Conservation (phyloP, 768 basidiomycete genomes). For the Chalciporus sphaerocephalus region DNA sequence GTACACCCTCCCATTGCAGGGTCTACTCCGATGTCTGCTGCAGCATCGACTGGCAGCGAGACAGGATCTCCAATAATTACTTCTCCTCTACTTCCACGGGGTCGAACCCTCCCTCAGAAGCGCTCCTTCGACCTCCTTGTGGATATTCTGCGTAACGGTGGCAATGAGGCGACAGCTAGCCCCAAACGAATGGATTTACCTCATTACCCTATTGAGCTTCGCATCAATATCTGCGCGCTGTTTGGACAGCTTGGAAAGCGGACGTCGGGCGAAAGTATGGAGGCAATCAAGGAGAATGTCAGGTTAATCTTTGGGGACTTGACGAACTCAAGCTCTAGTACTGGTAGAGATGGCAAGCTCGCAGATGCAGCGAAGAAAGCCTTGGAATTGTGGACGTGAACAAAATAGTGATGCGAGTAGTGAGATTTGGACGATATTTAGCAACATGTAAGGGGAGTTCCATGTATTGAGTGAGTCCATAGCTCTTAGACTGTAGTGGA, state of each 20-base stretch:
- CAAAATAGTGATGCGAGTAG: not conserved
- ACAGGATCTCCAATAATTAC: conserved; percentile 45
- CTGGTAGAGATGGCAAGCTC: conserved; percentile 34
- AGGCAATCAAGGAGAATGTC: conserved; percentile 47
- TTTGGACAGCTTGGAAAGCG: conserved; percentile 60
- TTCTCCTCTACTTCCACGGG: conserved; percentile 36
- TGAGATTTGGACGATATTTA: not conserved
- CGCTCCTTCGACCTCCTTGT: conserved; percentile 68
- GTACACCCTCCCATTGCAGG: conserved; percentile 29
- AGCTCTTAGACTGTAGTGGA: not conserved
- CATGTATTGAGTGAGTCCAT: conserved; percentile 4
- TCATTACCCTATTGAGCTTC: conserved; percentile 69
- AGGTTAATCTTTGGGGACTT: conserved; percentile 50
- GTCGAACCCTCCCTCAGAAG: conserved; percentile 42
- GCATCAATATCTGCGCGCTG: conserved; percentile 71
- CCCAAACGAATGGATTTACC: conserved; percentile 33
- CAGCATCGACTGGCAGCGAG: conserved; percentile 42
- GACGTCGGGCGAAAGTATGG: conserved; percentile 44
- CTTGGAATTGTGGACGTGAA: conserved; percentile 38
- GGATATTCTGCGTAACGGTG: conserved; percentile 51
- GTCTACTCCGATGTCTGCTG: conserved; percentile 34
- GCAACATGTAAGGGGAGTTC: not conserved
- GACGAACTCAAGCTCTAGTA: conserved; percentile 32
- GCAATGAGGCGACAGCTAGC: conserved; percentile 34
- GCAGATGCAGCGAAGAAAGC: conserved; percentile 39